phyloP scores from a whole-genome alignment of 2,329 filamentous ascomycete species.

The Alternaria sp. region DNA sequence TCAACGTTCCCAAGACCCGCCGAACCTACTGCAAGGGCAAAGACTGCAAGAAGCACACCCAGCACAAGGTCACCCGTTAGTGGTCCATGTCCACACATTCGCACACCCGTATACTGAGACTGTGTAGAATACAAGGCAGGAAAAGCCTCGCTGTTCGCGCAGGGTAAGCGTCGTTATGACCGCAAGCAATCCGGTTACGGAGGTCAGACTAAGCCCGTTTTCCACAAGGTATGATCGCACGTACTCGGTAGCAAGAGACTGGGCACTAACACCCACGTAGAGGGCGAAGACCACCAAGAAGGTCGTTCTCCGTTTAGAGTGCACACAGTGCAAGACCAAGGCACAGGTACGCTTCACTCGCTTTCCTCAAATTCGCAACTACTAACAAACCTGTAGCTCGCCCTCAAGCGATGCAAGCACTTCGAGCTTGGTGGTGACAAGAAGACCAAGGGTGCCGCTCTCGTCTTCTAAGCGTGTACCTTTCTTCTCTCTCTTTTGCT shows the following conservation, averaged over 20 bases:
- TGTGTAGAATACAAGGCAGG: constrained; percentile 84
- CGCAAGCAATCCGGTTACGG: constrained; percentile 97
- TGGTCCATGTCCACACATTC: constrained; percentile 19
- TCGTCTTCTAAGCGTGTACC: constrained; percentile 89
- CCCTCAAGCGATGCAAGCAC: constrained; percentile 99
- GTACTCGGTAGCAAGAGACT: not conserved
- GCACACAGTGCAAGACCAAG: constrained; percentile 82
- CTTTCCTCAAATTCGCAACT: not conserved
- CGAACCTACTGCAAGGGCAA: constrained; percentile 98
- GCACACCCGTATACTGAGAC: constrained; percentile 36
- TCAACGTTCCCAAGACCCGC: constrained; percentile 98
- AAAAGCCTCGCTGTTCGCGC: constrained; percentile 94
- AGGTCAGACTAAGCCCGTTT: constrained; percentile 99
- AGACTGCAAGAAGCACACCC: constrained; percentile 73
- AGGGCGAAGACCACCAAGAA: constrained; percentile 99
- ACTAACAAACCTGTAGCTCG: constrained; percentile 75
- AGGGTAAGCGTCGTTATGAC: constrained; percentile 98
- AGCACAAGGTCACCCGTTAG: constrained; percentile 51
- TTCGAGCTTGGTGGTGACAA: constrained; percentile 99
- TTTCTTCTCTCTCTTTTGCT: constrained; percentile 53
- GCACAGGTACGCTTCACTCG: constrained; percentile 39
- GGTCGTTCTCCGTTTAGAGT: constrained; percentile 98
- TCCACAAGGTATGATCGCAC: constrained; percentile 72
- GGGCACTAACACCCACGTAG: constrained; percentile 57
- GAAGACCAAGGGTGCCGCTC: constrained; percentile 99